Evolutionary conservation across 164 flowering plant genomes (phyloP).

Genomic region (Santalum album): DNA sequence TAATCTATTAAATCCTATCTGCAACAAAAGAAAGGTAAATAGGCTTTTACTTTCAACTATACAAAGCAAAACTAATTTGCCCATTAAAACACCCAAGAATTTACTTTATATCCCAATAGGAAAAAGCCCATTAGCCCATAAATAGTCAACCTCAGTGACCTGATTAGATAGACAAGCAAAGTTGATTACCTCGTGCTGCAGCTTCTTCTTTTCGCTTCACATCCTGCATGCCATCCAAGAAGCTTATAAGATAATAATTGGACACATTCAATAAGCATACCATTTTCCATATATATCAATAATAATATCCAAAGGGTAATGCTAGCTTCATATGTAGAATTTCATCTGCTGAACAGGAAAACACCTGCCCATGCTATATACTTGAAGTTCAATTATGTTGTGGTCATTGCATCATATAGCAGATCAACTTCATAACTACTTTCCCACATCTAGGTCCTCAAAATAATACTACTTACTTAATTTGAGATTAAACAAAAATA

Average conservation of each 20-base stretch:
- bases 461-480: too few species aligned
- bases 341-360: too few species aligned
- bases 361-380: too few species aligned
- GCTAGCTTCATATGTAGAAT: too few species aligned
- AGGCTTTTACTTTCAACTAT: not conserved
- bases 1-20: not conserved
- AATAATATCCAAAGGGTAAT: too few species aligned
- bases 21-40: not conserved
- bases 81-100: not conserved
- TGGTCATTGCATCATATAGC: too few species aligned
- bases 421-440: too few species aligned
- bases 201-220: constrained; percentile 90
- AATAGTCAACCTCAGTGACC: not conserved
- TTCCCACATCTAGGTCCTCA: too few species aligned
- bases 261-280: too few species aligned
- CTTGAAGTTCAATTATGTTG: too few species aligned
- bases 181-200: constrained; percentile 65
- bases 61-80: not conserved
- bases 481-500: too few species aligned
- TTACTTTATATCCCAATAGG: not conserved
- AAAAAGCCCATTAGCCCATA: not conserved
- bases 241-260: not conserved
- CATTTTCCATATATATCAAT: too few species aligned
- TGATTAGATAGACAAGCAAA: not conserved
- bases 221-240: constrained; percentile 38